These are phyloP conservation scores for Helotiales sp. DNA, from an alignment of 2,329 filamentous ascomycete species.

Conservation along the genomic window DNA sequence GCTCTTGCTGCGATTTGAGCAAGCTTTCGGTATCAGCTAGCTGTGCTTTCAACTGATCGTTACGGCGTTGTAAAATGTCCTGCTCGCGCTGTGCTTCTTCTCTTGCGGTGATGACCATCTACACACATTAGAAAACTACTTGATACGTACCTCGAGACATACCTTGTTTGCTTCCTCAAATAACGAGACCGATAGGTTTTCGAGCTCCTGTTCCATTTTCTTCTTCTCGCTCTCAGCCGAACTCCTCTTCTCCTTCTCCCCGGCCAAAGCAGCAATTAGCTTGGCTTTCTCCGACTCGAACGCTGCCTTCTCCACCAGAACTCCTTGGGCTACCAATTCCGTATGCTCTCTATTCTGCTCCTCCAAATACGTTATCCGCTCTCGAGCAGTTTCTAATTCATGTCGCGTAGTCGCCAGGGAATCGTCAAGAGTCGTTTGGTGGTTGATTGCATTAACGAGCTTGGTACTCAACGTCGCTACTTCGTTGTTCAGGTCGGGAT, in stretches of 20 bases:
- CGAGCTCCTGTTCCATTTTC: slow-evolving; percentile 88
- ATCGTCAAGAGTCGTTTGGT: slow-evolving; percentile 90
- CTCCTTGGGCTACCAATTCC: slow-evolving; percentile 67
- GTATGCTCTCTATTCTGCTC: slow-evolving; percentile 60
- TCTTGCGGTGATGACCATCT: slow-evolving; percentile 91
- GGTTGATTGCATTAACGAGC: slow-evolving; percentile 95
- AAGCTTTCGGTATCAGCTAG: slow-evolving; percentile 84
- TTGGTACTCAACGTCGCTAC: slow-evolving; percentile 92
- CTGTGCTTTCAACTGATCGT: slow-evolving; percentile 83
- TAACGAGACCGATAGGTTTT: slow-evolving; percentile 85
- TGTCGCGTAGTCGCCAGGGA: slow-evolving; percentile 78
- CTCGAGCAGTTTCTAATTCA: slow-evolving; percentile 73
- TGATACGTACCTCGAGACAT: slow-evolving; percentile 46
- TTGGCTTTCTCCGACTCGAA: slow-evolving; percentile 71
- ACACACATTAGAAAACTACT: slow-evolving; percentile 70
- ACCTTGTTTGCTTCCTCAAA: slow-evolving; percentile 96
- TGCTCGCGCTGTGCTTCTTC: slow-evolving; percentile 85
- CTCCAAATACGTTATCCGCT: slow-evolving; percentile 70
- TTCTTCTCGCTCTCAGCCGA: slow-evolving; percentile 78
- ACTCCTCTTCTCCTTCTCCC: slow-evolving; percentile 65
- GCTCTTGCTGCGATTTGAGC: slow-evolving; percentile 87
- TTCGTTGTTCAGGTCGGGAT: slow-evolving; percentile 65
- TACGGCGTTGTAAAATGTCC: slow-evolving; percentile 77
- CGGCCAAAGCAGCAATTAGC: slow-evolving; percentile 57
- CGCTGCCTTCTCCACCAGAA: slow-evolving; percentile 72